Percentiles rank a stretch among this genome's conserved stretches.
Evolutionary conservation across 768 basidiomycete genomes (phyloP).

Genomic region (Tricholoma sp.): DNA sequence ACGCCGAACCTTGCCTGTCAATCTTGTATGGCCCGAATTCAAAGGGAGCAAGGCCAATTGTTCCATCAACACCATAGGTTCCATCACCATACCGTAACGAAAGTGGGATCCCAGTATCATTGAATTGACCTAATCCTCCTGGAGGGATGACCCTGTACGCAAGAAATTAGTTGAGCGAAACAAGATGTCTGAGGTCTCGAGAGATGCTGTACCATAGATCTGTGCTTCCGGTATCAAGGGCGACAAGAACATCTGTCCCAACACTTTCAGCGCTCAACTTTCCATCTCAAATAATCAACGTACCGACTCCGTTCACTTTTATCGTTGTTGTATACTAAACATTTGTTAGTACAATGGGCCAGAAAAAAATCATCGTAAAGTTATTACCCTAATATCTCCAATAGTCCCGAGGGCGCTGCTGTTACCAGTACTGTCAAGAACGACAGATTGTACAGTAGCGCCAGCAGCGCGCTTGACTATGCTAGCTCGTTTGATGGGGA

Average conservation of each 20-base stretch:
- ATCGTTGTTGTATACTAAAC: slow-evolving; percentile 18
- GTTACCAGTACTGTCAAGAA: not conserved
- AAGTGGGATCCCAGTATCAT: slow-evolving; percentile 26
- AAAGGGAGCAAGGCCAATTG: slow-evolving; percentile 27
- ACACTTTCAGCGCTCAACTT: not conserved
- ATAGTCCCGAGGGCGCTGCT: slow-evolving; percentile 5
- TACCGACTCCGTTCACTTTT: slow-evolving; percentile 25
- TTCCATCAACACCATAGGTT: slow-evolving; percentile 27
- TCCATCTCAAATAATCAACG: not conserved
- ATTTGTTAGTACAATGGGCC: not conserved
- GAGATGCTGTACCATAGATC: slow-evolving; percentile 27
- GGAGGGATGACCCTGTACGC: slow-evolving; percentile 27
- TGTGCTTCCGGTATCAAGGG: slow-evolving; percentile 35
- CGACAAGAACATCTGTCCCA: slow-evolving; percentile 24
- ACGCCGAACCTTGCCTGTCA: slow-evolving; percentile 11
- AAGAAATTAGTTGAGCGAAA: not conserved
- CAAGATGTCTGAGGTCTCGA: not conserved
- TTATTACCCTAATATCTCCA: slow-evolving; percentile 9
- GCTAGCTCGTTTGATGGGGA: not conserved
- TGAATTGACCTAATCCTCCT: slow-evolving; percentile 28
- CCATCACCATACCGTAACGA: slow-evolving; percentile 31
- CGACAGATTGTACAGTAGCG: not conserved
- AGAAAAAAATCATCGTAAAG: not conserved
- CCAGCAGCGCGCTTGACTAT: not conserved
- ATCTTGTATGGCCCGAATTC: slow-evolving; percentile 27